These are phyloP conservation scores for Pleoardoris graminearum DNA, from an alignment of 2,329 filamentous ascomycete genomes.

Conservation along the genomic window DNA sequence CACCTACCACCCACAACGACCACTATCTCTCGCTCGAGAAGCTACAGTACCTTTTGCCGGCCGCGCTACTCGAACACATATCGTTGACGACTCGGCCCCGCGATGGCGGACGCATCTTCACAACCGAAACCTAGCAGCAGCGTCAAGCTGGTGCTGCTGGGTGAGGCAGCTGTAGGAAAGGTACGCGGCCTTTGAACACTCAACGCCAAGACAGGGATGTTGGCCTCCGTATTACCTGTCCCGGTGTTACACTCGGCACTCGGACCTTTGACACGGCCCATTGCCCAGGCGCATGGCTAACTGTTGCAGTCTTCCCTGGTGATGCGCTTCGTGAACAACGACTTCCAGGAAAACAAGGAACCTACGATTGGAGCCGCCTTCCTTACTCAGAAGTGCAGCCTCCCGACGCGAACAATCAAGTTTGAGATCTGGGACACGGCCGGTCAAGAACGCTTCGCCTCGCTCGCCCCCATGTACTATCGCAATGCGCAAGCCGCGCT, in stretches of 20 bases:
- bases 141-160: slow-evolving; percentile 97
- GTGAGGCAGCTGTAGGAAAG: slow-evolving; percentile 98
- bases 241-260: no score
- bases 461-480: slow-evolving; percentile 98
- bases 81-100: slow-evolving; percentile 14
- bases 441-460: slow-evolving; percentile 95
- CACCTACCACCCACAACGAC: slow-evolving; percentile 8
- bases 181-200: slow-evolving; percentile 60
- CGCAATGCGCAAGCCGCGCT: slow-evolving; percentile 97
- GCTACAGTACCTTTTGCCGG: not conserved
- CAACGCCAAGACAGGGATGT: no score
- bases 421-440: slow-evolving; percentile 93
- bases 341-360: slow-evolving; percentile 99
- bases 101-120: slow-evolving; percentile 70
- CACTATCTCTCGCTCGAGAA: slow-evolving; percentile 3
- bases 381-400: slow-evolving; percentile 96
- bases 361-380: slow-evolving; percentile 99
- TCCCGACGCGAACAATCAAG: slow-evolving; percentile 77
- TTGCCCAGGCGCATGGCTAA: slow-evolving; percentile 15
- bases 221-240: not conserved
- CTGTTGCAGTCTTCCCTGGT: slow-evolving; percentile 82
- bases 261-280: not conserved
- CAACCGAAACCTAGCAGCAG: slow-evolving; percentile 96
- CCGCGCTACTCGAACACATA: slow-evolving; percentile 5
- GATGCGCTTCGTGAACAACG: slow-evolving; percentile 97